These are phyloP conservation scores for Elongisporangium undulatum DNA, from an alignment of 352 stramenopile genomes.

Conservation along the genomic window DNA sequence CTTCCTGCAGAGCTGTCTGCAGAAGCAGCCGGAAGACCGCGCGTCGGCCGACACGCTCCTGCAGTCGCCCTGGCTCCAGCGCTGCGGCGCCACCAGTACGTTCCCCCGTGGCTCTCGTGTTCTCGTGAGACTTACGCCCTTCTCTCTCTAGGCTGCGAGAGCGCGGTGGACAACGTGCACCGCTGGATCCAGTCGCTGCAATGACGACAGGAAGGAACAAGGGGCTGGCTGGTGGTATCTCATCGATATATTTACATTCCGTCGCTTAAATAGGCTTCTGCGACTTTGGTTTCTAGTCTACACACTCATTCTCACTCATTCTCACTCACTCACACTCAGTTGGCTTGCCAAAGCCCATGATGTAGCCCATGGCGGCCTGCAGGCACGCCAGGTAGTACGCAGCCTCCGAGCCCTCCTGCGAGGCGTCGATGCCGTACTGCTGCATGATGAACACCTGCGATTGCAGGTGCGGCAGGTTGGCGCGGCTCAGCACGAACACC, in stretches of 20 bases:
- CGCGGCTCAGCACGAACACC: slow-evolving; percentile 67
- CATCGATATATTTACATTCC: slow-evolving; percentile 27
- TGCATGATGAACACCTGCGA: slow-evolving; percentile 79
- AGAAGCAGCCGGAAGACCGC: slow-evolving; percentile 61
- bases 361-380: slow-evolving; percentile 76
- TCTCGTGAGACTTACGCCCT: neutral
- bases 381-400: slow-evolving; percentile 82
- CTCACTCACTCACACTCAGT: slow-evolving; percentile 6
- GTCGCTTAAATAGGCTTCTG: slow-evolving; percentile 23
- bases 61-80: slow-evolving; percentile 68
- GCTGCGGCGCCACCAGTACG: slow-evolving; percentile 61
- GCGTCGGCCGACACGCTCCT: slow-evolving; percentile 56
- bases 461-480: slow-evolving; percentile 66
- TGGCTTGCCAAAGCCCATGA: slow-evolving; percentile 37
- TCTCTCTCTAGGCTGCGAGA: slow-evolving; percentile 18
- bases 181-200: slow-evolving; percentile 75
- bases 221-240: slow-evolving; percentile 5
- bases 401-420: slow-evolving; percentile 66
- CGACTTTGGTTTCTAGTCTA: slow-evolving; percentile 3
- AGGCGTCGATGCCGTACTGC: slow-evolving; percentile 65
- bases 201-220: slow-evolving; percentile 14
- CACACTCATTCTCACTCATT: slow-evolving; percentile 6
- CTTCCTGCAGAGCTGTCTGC: slow-evolving; percentile 63
- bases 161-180: slow-evolving; percentile 43
- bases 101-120: slow-evolving; percentile 4